Evolutionary conservation across 108 stramenopile genomes (phyloP).

Genomic region (Cyclostephanos tholiformis): DNA sequence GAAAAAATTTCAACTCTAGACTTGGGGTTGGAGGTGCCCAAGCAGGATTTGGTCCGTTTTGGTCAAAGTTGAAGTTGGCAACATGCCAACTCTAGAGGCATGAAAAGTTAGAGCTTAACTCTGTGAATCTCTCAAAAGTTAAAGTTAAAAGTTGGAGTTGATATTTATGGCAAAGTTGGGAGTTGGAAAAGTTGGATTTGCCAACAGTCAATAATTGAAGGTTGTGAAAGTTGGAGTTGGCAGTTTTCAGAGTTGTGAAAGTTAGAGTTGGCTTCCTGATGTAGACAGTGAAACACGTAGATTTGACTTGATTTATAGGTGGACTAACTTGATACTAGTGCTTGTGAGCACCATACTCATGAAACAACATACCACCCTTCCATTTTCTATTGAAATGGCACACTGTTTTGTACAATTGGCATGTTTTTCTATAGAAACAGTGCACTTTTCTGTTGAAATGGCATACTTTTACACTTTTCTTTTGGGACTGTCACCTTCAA

Average conservation of each 20-base stretch:
- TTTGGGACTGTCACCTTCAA: neutral
- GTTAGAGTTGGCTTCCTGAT: constrained; percentile 4
- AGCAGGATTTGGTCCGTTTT: neutral
- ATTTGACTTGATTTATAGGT: neutral
- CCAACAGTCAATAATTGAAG: neutral
- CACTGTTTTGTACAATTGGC: neutral
- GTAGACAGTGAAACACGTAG: neutral
- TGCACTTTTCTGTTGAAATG: neutral
- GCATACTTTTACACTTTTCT: neutral
- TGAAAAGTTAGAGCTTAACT: constrained; percentile 3
- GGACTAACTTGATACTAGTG: neutral
- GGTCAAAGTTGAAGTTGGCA: constrained; percentile 7
- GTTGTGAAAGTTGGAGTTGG: constrained; percentile 8
- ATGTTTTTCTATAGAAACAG: constrained; percentile 1
- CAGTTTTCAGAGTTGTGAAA: constrained; percentile 8
- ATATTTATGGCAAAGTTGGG: neutral
- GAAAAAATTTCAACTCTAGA: constrained; percentile 1
- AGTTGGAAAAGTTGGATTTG: constrained; percentile 7
- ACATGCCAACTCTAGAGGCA: constrained; percentile 1
- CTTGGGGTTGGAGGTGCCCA: neutral
- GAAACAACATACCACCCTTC: neutral
- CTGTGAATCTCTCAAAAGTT: neutral
- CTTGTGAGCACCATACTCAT: constrained; percentile 2
- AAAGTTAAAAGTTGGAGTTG: neutral
- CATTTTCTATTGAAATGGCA: constrained; percentile 1